Evolutionary conservation across 2,329 filamentous ascomycete species (phyloP).

Genomic region (Xylaria sp.): DNA sequence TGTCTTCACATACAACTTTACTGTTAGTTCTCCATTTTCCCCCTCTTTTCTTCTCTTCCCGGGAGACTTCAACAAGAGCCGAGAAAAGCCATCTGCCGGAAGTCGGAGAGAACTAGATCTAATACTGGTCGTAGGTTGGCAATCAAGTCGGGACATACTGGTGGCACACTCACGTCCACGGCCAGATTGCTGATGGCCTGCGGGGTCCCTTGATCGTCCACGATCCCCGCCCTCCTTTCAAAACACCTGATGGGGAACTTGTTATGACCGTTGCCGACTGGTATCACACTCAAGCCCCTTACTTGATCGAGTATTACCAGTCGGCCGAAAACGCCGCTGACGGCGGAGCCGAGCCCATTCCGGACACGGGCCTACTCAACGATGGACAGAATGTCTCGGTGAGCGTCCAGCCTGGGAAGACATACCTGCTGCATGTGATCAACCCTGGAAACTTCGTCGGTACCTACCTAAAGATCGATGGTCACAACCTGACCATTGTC

Average conservation of each 20-base stretch:
- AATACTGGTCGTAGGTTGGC: constrained; percentile 17
- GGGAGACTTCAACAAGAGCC: not conserved
- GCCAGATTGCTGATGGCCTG: constrained; percentile 33
- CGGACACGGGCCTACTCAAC: constrained; percentile 26
- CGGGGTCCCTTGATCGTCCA: constrained; percentile 31
- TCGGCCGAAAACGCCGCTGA: constrained; percentile 25
- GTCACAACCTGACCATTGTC: constrained; percentile 31
- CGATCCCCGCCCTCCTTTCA: constrained; percentile 27
- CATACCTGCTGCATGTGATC: constrained; percentile 29
- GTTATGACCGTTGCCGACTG: constrained; percentile 29
- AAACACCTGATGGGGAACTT: constrained; percentile 18
- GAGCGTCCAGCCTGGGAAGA: constrained; percentile 28
- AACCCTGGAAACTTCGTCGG: constrained; percentile 34
- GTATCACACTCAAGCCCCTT: constrained; percentile 32
- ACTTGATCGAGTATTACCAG: constrained; percentile 31
- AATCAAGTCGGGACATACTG: constrained; percentile 31
- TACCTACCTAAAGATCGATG: constrained; percentile 23
- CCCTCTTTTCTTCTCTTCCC: not conserved
- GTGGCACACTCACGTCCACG: constrained; percentile 32
- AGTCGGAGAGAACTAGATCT: constrained; percentile 4
- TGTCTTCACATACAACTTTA: constrained; percentile 29
- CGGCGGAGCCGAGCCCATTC: constrained; percentile 31
- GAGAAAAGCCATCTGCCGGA: not conserved
- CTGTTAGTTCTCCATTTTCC: constrained; percentile 13
- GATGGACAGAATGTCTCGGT: constrained; percentile 27